Evolutionary conservation across 306 rosid species (phyloP).

Genomic region (Erythrophleum fordii): DNA sequence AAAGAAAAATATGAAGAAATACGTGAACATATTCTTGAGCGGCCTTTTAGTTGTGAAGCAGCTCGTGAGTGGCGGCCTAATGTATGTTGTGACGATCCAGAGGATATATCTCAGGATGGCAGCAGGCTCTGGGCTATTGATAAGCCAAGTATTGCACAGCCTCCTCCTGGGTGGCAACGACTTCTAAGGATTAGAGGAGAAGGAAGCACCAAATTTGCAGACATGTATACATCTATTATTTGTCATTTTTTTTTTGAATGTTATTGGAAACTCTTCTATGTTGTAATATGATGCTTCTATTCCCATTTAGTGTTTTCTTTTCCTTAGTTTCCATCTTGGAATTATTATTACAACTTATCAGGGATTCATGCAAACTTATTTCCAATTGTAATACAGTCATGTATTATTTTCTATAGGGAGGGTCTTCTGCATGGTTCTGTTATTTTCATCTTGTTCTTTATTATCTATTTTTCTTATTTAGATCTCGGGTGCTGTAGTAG

Average conservation of each 20-base stretch:
- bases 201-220: constrained; percentile 93
- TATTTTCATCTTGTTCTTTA: neutral
- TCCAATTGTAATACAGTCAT: neutral
- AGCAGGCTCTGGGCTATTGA: constrained; percentile 96
- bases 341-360: neutral
- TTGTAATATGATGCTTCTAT: neutral
- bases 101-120: constrained; percentile 86
- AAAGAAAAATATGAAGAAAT: constrained; percentile 91
- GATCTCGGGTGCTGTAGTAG: neutral
- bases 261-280: constrained; percentile 6
- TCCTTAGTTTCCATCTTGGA: neutral
- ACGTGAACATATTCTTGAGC: constrained; percentile 76
- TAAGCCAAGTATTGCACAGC: constrained; percentile 90
- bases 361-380: neutral
- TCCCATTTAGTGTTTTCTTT: neutral
- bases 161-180: constrained; percentile 93
- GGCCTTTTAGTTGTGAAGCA: constrained; percentile 72
- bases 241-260: neutral
- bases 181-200: constrained; percentile 82
- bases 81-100: constrained; percentile 82
- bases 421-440: neutral
- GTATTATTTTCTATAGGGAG: neutral
- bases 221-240: constrained; percentile 61
- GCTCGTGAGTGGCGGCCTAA: constrained; percentile 88
- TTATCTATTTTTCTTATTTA: neutral